Evolutionary conservation across 2,329 filamentous ascomycete genomes (phyloP).

Genomic region (Ophiocordyceps camponoti-floridani): DNA sequence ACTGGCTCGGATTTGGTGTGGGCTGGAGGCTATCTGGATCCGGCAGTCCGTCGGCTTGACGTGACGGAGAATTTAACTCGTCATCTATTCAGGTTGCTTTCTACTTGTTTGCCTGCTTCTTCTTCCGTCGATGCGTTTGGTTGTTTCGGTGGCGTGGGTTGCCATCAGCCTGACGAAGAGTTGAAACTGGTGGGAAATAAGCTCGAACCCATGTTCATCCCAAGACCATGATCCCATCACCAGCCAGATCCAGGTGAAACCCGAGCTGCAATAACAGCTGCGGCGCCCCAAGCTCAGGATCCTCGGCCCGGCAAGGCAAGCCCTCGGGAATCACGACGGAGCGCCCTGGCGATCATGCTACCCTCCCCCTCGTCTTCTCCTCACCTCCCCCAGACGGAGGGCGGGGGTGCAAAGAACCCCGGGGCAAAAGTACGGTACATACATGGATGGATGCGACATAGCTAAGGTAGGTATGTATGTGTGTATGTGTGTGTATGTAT

Average conservation of each 20-base stretch:
- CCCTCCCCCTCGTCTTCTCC: conserved; percentile 1
- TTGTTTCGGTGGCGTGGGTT: neutral
- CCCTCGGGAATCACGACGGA: neutral
- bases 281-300: neutral
- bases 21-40: neutral
- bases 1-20: neutral
- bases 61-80: neutral
- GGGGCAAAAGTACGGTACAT: conserved; percentile 1
- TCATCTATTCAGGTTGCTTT: neutral
- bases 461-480: neutral
- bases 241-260: neutral
- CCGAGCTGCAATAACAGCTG: neutral
- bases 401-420: neutral
- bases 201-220: too few relatives aligned
- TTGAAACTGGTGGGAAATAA: too few relatives aligned
- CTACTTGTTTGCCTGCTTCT: neutral
- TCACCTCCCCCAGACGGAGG: neutral
- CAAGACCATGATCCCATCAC: neutral
- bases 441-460: neutral
- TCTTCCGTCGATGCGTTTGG: neutral
- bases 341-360: conserved; percentile 3
- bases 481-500: too few relatives aligned
- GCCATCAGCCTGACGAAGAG: too few relatives aligned
- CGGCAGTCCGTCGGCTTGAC: neutral
- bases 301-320: neutral